These are phyloP conservation scores for Spinacia oleracea DNA, from an alignment of 179 eudicot genomes.

Conservation along the genomic window DNA sequence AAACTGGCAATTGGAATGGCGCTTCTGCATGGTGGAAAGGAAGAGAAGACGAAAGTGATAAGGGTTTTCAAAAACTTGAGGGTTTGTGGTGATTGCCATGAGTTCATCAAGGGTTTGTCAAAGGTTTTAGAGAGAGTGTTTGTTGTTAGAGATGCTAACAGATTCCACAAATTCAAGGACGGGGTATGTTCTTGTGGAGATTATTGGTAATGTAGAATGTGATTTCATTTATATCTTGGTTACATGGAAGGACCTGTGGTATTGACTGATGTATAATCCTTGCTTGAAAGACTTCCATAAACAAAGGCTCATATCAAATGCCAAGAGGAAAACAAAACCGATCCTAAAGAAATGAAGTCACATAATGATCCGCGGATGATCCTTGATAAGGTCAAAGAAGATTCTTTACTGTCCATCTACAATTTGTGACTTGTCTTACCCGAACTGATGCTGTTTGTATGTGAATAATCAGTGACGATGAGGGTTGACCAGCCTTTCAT, in stretches of 20 bases:
- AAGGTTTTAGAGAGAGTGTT: conserved; percentile 61
- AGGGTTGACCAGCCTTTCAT: too few species aligned
- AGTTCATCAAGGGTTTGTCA: conserved; percentile 75
- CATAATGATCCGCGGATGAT: too few species aligned
- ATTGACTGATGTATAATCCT: not conserved
- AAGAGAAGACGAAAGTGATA: conserved; percentile 40
- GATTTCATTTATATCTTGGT: not conserved
- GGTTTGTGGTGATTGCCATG: conserved; percentile 86
- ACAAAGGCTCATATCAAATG: not conserved
- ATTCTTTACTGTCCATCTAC: too few species aligned
- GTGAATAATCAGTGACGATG: too few species aligned
- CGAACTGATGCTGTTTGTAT: too few species aligned
- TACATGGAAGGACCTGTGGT: not conserved
- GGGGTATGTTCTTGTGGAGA: conserved; percentile 77
- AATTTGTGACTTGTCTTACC: too few species aligned
- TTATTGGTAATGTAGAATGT: conserved; percentile 53
- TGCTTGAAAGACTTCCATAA: not conserved
- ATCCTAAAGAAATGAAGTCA: not conserved
- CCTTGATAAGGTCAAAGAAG: too few species aligned
- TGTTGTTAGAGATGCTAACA: conserved; percentile 74
- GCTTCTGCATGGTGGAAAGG: conserved; percentile 42
- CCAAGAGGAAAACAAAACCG: not conserved
- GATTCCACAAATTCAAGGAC: conserved; percentile 75
- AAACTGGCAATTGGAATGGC: conserved; percentile 78
- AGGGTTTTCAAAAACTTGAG: conserved; percentile 73